Evolutionary conservation across 805 yeast species (phyloP).

Genomic region (Yamadazyma scolyti): DNA sequence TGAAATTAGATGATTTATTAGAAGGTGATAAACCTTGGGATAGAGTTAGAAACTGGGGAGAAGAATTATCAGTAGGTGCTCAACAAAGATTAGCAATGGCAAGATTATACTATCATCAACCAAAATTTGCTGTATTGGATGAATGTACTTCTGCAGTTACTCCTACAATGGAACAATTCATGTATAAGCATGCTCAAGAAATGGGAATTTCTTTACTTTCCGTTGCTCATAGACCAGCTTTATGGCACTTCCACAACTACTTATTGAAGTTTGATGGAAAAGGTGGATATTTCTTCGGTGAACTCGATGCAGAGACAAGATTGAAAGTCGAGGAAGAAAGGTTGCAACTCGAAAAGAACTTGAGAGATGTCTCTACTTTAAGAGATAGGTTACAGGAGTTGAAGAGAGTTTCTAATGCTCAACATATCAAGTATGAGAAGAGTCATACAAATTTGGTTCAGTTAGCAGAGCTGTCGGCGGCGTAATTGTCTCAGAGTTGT

Average conservation of each 20-base stretch:
- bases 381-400: slow-evolving; percentile 65
- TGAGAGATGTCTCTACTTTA: slow-evolving; percentile 69
- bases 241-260: slow-evolving; percentile 88
- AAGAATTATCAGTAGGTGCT: slow-evolving; percentile 83
- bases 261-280: slow-evolving; percentile 84
- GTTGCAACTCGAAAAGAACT: slow-evolving; percentile 59
- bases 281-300: slow-evolving; percentile 60
- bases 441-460: slow-evolving; percentile 25
- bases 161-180: slow-evolving; percentile 83
- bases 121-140: slow-evolving; percentile 90
- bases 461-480: too few relatives aligned
- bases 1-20: slow-evolving; percentile 58
- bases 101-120: slow-evolving; percentile 83
- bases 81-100: slow-evolving; percentile 95
- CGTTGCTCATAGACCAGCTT: slow-evolving; percentile 87
- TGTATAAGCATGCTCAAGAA: slow-evolving; percentile 78
- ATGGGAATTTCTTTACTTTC: slow-evolving; percentile 80
- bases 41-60: slow-evolving; percentile 77
- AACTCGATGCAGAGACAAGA: slow-evolving; percentile 70
- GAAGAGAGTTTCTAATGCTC: slow-evolving; percentile 47
- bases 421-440: slow-evolving; percentile 31
- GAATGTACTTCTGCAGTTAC: slow-evolving; percentile 96
- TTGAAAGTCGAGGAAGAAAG: slow-evolving; percentile 76
- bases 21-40: slow-evolving; percentile 51
- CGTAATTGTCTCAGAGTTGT: too few relatives aligned